A percentile compares a stretch with the other conserved stretches of the same genome.
Evolutionary conservation across 306 rosid species (phyloP).

Genomic region (Benincasa hispida): DNA sequence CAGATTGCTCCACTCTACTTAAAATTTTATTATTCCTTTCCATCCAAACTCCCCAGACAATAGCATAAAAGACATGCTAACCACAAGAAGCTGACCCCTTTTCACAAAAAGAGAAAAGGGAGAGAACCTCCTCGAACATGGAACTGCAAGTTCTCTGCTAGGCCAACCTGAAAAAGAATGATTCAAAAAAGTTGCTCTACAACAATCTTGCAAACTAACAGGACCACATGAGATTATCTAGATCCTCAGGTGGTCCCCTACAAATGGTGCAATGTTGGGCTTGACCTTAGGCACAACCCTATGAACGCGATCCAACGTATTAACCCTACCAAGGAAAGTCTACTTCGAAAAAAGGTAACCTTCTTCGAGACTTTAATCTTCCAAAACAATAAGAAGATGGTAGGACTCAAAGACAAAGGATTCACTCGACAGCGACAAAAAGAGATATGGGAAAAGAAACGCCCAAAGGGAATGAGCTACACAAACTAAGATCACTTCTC

Average conservation of each 20-base stretch:
- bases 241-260: background rate
- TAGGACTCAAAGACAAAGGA: too few relatives aligned
- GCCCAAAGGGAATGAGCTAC: too few relatives aligned
- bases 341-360: background rate
- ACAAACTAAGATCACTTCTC: too few relatives aligned
- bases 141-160: background rate
- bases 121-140: background rate
- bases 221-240: background rate
- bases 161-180: background rate
- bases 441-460: too few relatives aligned
- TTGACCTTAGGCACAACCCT: background rate
- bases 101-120: background rate
- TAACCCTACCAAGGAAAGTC: background rate
- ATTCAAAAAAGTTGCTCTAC: background rate
- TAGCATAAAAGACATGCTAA: background rate
- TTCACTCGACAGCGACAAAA: too few relatives aligned
- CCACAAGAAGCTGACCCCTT: background rate
- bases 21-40: background rate
- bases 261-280: background rate
- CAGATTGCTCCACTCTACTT: background rate
- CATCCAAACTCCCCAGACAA: background rate
- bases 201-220: background rate
- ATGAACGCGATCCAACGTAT: background rate
- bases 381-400: background rate
- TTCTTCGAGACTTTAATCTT: background rate